Percentiles rank a stretch among this genome's conserved stretches.
Evolutionary conservation across 176 grass and related monocot genomes (phyloP).

Genomic region (Triticum turgidum): DNA sequence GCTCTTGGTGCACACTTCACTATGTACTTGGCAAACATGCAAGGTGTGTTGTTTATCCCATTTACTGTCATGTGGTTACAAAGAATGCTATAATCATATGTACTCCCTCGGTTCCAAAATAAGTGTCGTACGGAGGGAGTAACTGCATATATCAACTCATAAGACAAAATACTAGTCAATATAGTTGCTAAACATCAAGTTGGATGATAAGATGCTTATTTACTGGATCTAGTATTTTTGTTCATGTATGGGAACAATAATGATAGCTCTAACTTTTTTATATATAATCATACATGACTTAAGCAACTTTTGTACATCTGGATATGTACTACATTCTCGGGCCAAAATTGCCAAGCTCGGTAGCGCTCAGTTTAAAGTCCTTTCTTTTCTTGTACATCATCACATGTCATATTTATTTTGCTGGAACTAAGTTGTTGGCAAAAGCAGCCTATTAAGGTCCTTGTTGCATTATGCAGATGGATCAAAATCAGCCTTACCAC

Average conservation of each 20-base stretch:
- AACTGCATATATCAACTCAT: background rate
- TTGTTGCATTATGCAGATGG: conserved; percentile 56
- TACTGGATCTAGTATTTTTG: background rate
- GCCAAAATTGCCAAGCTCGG: background rate
- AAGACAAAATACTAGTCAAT: conserved; percentile 12
- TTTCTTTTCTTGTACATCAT: background rate
- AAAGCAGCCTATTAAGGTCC: conserved; percentile 7
- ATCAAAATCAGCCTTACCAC: conserved; percentile 75
- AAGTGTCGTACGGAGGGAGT: too few relatives aligned
- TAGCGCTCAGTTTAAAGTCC: background rate
- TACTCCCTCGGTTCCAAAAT: background rate
- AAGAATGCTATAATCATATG: conserved; percentile 13
- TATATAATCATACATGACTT: background rate
- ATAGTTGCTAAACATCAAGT: background rate
- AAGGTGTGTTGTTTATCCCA: conserved; percentile 48
- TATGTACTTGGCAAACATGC: conserved; percentile 95
- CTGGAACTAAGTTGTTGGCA: background rate
- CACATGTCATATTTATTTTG: conserved; percentile 4
- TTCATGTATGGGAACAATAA: background rate
- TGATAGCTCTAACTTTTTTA: background rate
- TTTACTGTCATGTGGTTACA: background rate
- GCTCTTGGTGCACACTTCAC: conserved; percentile 82
- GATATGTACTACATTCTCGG: background rate
- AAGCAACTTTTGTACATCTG: background rate
- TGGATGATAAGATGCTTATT: conserved; percentile 1